Conservation (phyloP, 2,329 filamentous ascomycete genomes). For the Diplodia scrobiculata region DNA sequence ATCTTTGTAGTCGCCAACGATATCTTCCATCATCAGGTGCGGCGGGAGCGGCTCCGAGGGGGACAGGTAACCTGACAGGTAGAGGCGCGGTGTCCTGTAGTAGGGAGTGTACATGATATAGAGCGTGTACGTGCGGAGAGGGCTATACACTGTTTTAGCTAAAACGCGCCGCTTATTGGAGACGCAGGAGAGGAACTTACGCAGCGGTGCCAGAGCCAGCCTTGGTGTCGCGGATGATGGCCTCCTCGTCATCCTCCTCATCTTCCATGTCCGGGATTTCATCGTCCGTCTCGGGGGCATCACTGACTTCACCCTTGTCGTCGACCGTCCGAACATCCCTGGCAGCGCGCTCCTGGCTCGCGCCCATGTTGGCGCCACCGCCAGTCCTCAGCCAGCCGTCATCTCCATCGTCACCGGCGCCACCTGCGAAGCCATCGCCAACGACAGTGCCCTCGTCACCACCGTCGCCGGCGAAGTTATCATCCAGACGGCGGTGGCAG, state of each 20-base stretch:
- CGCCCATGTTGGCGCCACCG: slow-evolving; percentile 59
- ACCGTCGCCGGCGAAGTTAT: slow-evolving; percentile 87
- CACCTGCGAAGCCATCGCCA: slow-evolving; percentile 66
- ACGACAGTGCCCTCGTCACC: slow-evolving; percentile 86
- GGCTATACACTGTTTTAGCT: slow-evolving; percentile 53
- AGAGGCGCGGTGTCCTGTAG: slow-evolving; percentile 93
- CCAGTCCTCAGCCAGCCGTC: slow-evolving; percentile 93
- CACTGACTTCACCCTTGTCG: slow-evolving; percentile 75
- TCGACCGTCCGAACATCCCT: slow-evolving; percentile 85
- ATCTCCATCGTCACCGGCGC: slow-evolving; percentile 63
- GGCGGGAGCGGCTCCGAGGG: slow-evolving; percentile 79
- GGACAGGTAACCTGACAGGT: slow-evolving; percentile 84
- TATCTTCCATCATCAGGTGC: slow-evolving; percentile 91
- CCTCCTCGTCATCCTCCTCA: slow-evolving; percentile 89
- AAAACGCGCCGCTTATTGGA: background rate
- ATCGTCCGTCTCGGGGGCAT: slow-evolving; percentile 61
- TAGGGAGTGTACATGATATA: slow-evolving; percentile 98
- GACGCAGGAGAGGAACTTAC: slow-evolving; percentile 48
- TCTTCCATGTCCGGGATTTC: slow-evolving; percentile 99
- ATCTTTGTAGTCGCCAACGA: slow-evolving; percentile 94
- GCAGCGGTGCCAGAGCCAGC: slow-evolving; percentile 55
- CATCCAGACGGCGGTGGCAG: slow-evolving; percentile 85
- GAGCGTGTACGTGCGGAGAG: slow-evolving; percentile 89
- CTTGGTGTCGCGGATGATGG: slow-evolving; percentile 80
- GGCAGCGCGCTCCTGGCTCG: slow-evolving; percentile 73